A percentile compares a stretch with the other conserved stretches of the same genome.
Evolutionary conservation across 2,329 filamentous ascomycete species (phyloP).

Genomic region (Diaporthe helianthi): DNA sequence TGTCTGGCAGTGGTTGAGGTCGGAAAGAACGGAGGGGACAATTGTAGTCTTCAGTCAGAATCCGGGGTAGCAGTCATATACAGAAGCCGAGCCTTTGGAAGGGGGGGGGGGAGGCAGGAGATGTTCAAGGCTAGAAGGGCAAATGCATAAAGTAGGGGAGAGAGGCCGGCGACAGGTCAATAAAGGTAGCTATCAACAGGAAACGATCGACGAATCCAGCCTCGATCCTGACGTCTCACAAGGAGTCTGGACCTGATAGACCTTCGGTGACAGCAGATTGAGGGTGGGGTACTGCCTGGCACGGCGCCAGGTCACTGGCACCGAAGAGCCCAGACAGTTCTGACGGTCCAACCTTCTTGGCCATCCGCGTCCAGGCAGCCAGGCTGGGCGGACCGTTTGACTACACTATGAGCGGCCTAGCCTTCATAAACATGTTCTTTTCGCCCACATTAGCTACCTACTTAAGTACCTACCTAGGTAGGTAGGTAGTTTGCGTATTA

Average conservation of each 20-base stretch:
- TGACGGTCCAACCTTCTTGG: not conserved
- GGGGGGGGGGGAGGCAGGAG: not conserved
- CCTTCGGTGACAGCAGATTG: constrained; percentile 27
- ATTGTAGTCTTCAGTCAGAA: not conserved
- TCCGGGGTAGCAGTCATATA: constrained; percentile 4
- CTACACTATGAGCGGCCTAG: constrained; percentile 4
- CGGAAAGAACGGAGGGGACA: constrained; percentile 9
- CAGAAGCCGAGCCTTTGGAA: not conserved
- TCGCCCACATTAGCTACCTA: no score
- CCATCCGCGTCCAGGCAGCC: constrained; percentile 9
- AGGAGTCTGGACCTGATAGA: constrained; percentile 31
- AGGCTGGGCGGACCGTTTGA: constrained; percentile 7
- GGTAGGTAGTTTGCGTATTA: no score
- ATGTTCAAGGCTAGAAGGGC: constrained; percentile 15
- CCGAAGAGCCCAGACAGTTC: constrained; percentile 10
- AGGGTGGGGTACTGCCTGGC: constrained; percentile 10
- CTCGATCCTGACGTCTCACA: constrained; percentile 34
- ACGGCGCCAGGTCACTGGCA: no score
- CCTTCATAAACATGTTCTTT: constrained; percentile 3
- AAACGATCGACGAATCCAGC: constrained; percentile 31
- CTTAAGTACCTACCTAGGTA: no score
- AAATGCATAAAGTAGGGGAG: constrained; percentile 15
- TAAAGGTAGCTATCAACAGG: constrained; percentile 29
- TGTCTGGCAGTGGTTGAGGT: constrained; percentile 24
- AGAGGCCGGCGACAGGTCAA: constrained; percentile 15